Evolutionary conservation across 352 stramenopile genomes (phyloP), one percentile per base, ranked within the genome.

Genomic region (Stephanocyclus meneghinianus): DNA sequence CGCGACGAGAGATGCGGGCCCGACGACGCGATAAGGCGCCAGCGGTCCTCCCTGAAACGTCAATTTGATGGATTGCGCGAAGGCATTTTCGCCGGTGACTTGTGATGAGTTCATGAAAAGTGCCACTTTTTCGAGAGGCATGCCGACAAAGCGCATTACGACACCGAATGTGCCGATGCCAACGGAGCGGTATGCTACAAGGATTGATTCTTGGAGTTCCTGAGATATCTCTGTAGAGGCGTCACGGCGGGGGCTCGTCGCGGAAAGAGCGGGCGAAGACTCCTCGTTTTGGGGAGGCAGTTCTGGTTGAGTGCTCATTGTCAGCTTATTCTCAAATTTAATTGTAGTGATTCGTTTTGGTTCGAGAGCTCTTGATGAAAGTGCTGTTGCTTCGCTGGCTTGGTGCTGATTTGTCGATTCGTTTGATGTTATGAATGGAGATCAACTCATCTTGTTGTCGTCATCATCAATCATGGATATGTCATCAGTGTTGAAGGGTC

Each of bases 81-180:
- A 83, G 69, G 86, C 86, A 60, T 84, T 67, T 29, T 69, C 53
- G 7, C 88, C 88, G 0, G 78, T 78, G 13, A 93, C 88, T 83
- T 90, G 84, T 0, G 74, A 85, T 2, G 84, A 91, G 57, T 91
- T 91, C 79, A 90, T 88, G 61, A 79, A 91, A 32, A 93, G 78
- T 10, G 88, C 88, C 21, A 92, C 88, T 67, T 91, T 93, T 74
- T 93, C 88, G 44, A 93, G 71, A 1, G 88, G 88, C 88, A 93
- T 93, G 21, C 84, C 85, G 30, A 68, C 21, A 56, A 80, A 91
- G 9, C 87, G 76, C 81, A 91, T 90, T n/a, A 69, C 65, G 13
- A 86, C 78, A 26, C 84, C 87, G 69, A 89, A 93, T 26, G 83
- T 72, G 10, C 87, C 87, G 26, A 91, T 79, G 10, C 87, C 87